Conservation (phyloP, 345 rosid genomes). For the Corchorus olitorius region DNA sequence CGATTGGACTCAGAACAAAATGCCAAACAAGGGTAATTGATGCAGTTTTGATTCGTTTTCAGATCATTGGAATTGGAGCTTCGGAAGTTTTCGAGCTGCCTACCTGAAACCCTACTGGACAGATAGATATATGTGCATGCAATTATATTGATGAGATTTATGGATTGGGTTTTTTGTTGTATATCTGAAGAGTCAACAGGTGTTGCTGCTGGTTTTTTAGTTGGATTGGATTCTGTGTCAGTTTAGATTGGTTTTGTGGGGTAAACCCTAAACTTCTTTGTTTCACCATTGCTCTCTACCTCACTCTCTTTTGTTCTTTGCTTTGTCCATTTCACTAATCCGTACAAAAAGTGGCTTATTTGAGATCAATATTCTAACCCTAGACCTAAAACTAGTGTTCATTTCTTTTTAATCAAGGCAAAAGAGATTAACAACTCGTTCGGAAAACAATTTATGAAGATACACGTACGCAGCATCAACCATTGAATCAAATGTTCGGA, state of each 20-base stretch:
- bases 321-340: neutral
- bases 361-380: neutral
- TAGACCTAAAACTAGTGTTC: neutral
- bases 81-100: slow-evolving; percentile 29
- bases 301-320: neutral
- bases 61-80: slow-evolving; percentile 34
- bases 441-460: too few species aligned
- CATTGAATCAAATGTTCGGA: too few species aligned
- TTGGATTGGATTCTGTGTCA: slow-evolving; percentile 11
- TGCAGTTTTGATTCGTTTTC: slow-evolving; percentile 27
- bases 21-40: slow-evolving; percentile 13
- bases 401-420: neutral
- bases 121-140: neutral
- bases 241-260: slow-evolving; percentile 12
- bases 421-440: too few species aligned
- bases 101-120: slow-evolving; percentile 16
- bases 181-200: slow-evolving; percentile 7
- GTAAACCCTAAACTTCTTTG: neutral
- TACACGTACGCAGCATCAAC: too few species aligned
- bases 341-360: neutral
- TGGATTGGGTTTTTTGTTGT: neutral
- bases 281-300: neutral
- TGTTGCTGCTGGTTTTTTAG: slow-evolving; percentile 15
- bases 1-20: slow-evolving; percentile 6
- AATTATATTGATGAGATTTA: neutral